Base-by-base conservation (phyloP, 2,329 filamentous ascomycete genomes). In the Cytospora leucostoma region DNA sequence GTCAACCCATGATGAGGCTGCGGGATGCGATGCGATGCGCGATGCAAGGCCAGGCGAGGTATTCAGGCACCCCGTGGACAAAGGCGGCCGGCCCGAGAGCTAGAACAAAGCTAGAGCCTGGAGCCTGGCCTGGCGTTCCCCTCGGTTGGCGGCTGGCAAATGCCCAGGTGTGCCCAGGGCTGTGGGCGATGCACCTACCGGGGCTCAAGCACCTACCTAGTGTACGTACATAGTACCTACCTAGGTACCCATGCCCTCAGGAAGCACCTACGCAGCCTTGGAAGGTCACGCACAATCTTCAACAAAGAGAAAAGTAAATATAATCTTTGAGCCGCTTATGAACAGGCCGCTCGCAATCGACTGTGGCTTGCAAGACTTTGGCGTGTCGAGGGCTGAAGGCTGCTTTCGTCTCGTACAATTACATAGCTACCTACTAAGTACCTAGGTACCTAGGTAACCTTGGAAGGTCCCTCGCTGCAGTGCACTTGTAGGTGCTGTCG, bases 1-100 rank as follows among this genome's bases (percentile, higher is more conserved):
- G 51, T 59, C 55, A 62, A 52, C 51, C 52, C 35, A 38, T 32
- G 44, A 56, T 44, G 52, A 38, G 19, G 59, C 35, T 55, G 51
- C 49, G 53, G 44, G 50, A 44, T 44, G 40, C 40, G 40, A 44
- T 49, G 56, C 49, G 56, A 44, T 44, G 49, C 44, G 49, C 40
- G 17, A 13, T 15, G 17, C 27, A 27, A 27, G 27, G 27, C 27
- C 27, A 27, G 27, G 27, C 27, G 27, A 27, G 27, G 2, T 27
- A 27, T 27, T 27, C 27, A 27, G 17, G 40, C 40, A 44, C 17
- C 13, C 40, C 17, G 40, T 44, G 40, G 40, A 10, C 17, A 10
- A 37, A 37, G 40, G 53, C 38, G 40, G 53, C 38, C 34, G 33
- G 53, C 53, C 53, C 35, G 35, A 35, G 52, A 37, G 52, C 33